These are phyloP conservation scores for Podospora comata DNA, from an alignment of 495 filamentous ascomycete species.

Conservation along the genomic window DNA sequence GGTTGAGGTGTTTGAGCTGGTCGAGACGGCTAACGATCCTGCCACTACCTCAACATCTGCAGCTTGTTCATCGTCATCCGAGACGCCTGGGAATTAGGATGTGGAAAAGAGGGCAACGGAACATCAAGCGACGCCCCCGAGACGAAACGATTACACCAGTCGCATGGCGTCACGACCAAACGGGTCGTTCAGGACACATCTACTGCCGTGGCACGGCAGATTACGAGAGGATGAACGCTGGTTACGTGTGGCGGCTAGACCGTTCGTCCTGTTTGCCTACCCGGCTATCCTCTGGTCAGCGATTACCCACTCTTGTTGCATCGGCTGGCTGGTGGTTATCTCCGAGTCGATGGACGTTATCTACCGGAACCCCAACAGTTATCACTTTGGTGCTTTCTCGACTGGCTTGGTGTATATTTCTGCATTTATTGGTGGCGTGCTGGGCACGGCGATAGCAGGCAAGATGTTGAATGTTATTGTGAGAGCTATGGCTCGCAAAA, in stretches of 20 bases:
- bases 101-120: not conserved
- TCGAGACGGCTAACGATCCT: not conserved
- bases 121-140: conserved; percentile 12
- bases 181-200: conserved; percentile 64
- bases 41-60: not conserved
- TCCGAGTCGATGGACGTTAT: conserved; percentile 81
- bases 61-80: conserved; percentile 30
- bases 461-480: conserved; percentile 84
- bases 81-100: conserved; percentile 4
- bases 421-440: conserved; percentile 81
- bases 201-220: conserved; percentile 72
- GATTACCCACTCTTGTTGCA: conserved; percentile 77
- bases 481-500: conserved; percentile 71
- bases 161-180: conserved; percentile 55
- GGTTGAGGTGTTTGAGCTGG: not conserved
- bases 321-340: conserved; percentile 93
- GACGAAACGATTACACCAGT: conserved; percentile 54
- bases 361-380: conserved; percentile 60
- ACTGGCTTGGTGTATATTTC: conserved; percentile 87
- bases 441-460: conserved; percentile 87
- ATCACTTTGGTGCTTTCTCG: conserved; percentile 75
- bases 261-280: conserved; percentile 83
- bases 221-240: conserved; percentile 69
- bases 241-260: conserved; percentile 69
- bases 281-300: conserved; percentile 89